These are phyloP conservation scores for Magnusiomyces tetraspermus DNA, from an alignment of 1,139 yeast species.

Conservation along the genomic window DNA sequence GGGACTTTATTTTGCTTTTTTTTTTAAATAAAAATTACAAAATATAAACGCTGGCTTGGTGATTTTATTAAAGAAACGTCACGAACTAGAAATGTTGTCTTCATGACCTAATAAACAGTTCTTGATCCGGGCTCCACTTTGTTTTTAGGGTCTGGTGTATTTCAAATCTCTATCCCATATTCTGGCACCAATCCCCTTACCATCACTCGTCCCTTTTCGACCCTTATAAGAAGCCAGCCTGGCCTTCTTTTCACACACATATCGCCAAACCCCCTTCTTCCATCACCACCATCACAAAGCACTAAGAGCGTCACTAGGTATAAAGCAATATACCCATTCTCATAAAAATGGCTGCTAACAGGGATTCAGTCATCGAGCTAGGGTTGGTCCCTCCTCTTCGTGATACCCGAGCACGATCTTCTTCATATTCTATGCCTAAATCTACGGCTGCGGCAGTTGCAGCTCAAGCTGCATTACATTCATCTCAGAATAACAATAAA, in stretches of 20 bases:
- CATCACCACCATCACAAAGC: not conserved
- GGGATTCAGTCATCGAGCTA: not conserved
- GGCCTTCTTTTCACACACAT: not conserved
- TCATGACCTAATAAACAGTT: no score
- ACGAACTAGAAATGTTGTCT: no score
- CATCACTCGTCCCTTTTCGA: not conserved
- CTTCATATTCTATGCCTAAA: not conserved
- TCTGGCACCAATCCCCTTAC: not conserved
- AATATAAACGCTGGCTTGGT: no score
- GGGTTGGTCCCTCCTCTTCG: not conserved
- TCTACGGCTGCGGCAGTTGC: not conserved
- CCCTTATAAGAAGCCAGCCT: not conserved
- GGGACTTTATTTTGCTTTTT: no score
- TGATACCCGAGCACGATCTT: not conserved
- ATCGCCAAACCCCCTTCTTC: not conserved
- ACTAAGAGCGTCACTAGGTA: no score
- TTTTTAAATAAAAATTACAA: no score
- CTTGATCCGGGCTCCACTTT: no score
- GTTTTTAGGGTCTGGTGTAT: not conserved
- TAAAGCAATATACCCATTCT: no score
- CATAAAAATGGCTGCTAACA: slow-evolving; percentile 9
- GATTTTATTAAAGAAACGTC: no score
- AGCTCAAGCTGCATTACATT: no score
- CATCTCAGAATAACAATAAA: no score
- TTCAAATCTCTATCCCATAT: not conserved